Base-by-base conservation (phyloP, 2,329 filamentous ascomycete species). In the Rhynchosporium graminicola region DNA sequence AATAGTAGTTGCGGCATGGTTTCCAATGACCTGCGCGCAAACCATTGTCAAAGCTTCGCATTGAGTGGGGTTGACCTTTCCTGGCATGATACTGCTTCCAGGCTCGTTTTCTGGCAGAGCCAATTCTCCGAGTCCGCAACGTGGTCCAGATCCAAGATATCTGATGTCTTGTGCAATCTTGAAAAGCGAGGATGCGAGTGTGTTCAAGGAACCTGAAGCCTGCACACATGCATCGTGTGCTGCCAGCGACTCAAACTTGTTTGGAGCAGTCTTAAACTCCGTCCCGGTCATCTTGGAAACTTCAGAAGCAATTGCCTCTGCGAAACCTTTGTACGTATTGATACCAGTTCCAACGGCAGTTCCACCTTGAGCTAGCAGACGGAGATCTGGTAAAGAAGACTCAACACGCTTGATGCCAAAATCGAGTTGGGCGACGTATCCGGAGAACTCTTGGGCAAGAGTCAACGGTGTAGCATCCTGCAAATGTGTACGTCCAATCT, bases 21-120 rank as follows among this genome's bases (percentile, higher is more conserved):
- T 99, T 74, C 95, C 95, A 85, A 98, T 97, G 66, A 99, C 94
- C 79, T 99, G 95, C 26, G 91, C 87, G 81, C 94, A 97, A 65
- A 98, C 83, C 95, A 99, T 99, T 71, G 95, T 98, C 77, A 99
- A 81, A 65, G 92, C 91, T 83, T 99, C 95, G 80, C 92, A 97
- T 80, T 99, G 95, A 38, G 95, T 99, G 38, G 95, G 95, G 83
- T 99, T 99, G 76, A 99, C 95, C 83, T 99, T 99, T 74, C 95
- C 95, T 50, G 95, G 95, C 95, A 99, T 99, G 82, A 99, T 98
- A 71, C 91, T 96, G 74, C 90, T 95, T 68, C 94, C 94, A 40
- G 95, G 95, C 82, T 99, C 95, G 80, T 99, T 99, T 82, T 99
- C 95, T 31, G 95, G 95, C 57, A 99, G 87, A 74, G 86, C 85